Evolutionary conservation across 1,284 basidiomycete genomes (phyloP).

Genomic region (Ustilago shanxiensis): DNA sequence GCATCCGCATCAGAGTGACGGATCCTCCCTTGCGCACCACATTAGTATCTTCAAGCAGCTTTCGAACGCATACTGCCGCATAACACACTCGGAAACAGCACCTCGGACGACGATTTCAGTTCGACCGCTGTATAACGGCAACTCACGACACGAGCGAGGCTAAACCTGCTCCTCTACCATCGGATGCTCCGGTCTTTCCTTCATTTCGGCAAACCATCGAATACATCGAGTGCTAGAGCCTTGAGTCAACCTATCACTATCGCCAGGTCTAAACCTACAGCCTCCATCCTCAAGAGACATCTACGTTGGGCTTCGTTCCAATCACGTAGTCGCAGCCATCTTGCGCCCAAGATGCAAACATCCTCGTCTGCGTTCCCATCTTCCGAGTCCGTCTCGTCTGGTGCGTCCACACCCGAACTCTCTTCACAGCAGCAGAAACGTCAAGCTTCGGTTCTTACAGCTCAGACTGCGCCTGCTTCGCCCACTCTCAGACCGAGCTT

Average conservation of each 20-base stretch:
- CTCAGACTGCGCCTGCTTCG: conserved; percentile 34
- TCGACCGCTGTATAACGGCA: too few species aligned
- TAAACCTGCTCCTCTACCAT: background rate
- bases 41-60: too few species aligned
- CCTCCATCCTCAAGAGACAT: background rate
- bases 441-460: conserved; percentile 29
- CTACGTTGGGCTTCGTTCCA: conserved; percentile 7
- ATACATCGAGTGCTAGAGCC: background rate
- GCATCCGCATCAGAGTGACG: background rate
- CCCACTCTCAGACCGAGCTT: conserved; percentile 11
- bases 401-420: conserved; percentile 7
- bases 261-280: background rate
- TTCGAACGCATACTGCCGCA: background rate
- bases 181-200: conserved; percentile 10
- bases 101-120: too few species aligned
- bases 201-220: background rate
- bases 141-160: background rate
- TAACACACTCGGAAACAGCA: background rate
- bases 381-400: conserved; percentile 13
- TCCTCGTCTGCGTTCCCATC: conserved; percentile 6
- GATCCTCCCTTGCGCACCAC: background rate
- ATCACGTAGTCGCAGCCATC: background rate
- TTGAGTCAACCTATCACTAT: background rate
- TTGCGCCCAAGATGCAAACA: conserved; percentile 4
- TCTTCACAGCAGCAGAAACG: conserved; percentile 27